These are phyloP conservation scores for Boletus rubescentipes DNA, from an alignment of 768 basidiomycete genomes.

Conservation along the genomic window DNA sequence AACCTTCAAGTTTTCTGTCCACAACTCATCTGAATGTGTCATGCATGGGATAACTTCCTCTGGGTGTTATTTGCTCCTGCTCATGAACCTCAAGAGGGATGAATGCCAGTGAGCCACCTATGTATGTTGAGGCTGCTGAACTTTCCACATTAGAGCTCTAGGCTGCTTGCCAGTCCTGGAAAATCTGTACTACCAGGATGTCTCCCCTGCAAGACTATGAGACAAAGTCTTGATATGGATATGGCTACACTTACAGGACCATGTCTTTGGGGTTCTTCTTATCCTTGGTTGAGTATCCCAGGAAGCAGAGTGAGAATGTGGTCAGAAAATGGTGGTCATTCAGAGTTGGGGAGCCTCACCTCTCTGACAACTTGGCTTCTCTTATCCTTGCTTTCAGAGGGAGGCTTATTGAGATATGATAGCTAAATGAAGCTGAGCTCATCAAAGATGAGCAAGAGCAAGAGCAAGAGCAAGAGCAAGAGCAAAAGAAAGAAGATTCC, in stretches of 20 bases:
- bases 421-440: conserved; percentile 87
- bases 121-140: conserved; percentile 84
- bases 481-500: conserved; percentile 92
- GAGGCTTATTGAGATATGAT: conserved; percentile 36
- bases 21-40: conserved; percentile 98
- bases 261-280: conserved; percentile 91
- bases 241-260: conserved; percentile 81
- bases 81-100: conserved; percentile 83
- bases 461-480: conserved; percentile 98
- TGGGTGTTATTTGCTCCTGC: conserved; percentile 85
- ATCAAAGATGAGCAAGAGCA: conserved; percentile 95
- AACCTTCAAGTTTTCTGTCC: too few relatives aligned
- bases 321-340: conserved; percentile 84
- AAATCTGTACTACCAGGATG: conserved; percentile 87
- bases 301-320: conserved; percentile 66
- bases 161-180: conserved; percentile 90
- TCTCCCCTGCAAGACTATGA: conserved; percentile 83
- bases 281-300: conserved; percentile 94
- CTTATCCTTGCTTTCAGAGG: neutral
- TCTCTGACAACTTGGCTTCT: conserved; percentile 92
- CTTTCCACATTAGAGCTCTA: conserved; percentile 91
- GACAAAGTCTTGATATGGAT: conserved; percentile 95
- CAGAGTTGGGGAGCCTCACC: conserved; percentile 74
- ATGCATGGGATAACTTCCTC: conserved; percentile 96
- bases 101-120: conserved; percentile 96